Base-by-base conservation (phyloP, 768 basidiomycete genomes). In the Phallus indusiatus region DNA sequence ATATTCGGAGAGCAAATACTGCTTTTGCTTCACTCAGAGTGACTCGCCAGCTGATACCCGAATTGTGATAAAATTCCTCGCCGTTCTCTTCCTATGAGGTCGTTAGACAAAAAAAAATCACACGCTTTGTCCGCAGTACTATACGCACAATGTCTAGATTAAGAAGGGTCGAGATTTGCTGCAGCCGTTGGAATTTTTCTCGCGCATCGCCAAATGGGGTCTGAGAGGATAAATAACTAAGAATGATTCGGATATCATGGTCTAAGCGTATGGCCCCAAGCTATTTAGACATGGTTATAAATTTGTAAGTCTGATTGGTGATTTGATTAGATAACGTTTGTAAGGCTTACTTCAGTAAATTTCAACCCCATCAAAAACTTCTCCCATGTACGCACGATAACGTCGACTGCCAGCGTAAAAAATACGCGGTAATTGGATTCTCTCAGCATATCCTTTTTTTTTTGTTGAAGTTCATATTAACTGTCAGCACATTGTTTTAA, bases 241-340 rank as follows among this genome's bases (percentile, higher is more conserved):
- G 84, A 63, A 97, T 81, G 4, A 90, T 81, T 22, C 95, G 81
- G 49, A 98, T 74, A 69, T 99, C 95, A 17, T 88, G 82, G 67
- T 99, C 96, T 68, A 96, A 94, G 16, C 94, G 86, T 61, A 99
- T 87, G 3, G 94, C 95, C 22, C 96, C 96, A 60, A 98, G 81
- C 94, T 98, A 64, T 56, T n/a, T 11, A n/a, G 24, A 18, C 16
- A 28, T 9, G 10, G 16, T 20, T 28, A 21, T 36, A 28, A 20
- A 9, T 28, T 24, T 5, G 24, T 4, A 36, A 24, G 14, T 53
- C n/a, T n/a, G 22, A n/a, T 28, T 6, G n/a, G 9, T n/a, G n/a
- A 48, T n/a, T 48, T 21, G n/a, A 48, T n/a, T 48, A 48, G 21
- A 2, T 2, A n/a, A 48, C 21, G 16, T 20, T 20, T 18, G 4